A percentile compares a stretch with the other conserved stretches of the same genome.
Evolutionary conservation across 306 rosid genomes (phyloP).

Genomic region (Prunus dulcis): DNA sequence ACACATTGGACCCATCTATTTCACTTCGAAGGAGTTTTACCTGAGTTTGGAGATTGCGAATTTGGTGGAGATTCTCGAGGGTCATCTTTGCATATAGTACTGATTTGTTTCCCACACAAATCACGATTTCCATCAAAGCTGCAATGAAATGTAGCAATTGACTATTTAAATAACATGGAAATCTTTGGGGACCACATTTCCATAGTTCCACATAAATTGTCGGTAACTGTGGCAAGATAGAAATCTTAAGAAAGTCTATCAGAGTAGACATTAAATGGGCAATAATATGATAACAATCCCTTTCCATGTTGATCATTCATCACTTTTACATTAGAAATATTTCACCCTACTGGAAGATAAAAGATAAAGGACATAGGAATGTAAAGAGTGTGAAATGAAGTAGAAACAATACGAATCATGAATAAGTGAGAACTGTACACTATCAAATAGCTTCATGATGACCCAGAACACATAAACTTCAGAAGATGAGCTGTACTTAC

Average conservation of each 20-base stretch:
- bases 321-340: not conserved
- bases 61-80: slow-evolving; percentile 44
- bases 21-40: slow-evolving; percentile 34
- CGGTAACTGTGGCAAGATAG: not conserved
- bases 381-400: not conserved
- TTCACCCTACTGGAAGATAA: not conserved
- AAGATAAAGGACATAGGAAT: not conserved
- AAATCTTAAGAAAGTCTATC: not conserved
- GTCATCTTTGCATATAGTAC: slow-evolving; percentile 63
- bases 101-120: slow-evolving; percentile 76
- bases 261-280: not conserved
- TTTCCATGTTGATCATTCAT: not conserved
- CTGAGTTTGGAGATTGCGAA: slow-evolving; percentile 42
- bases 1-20: slow-evolving; percentile 4
- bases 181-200: not conserved
- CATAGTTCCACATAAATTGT: slow-evolving; percentile 11
- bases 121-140: slow-evolving; percentile 95
- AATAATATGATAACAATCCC: not conserved
- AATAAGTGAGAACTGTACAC: not conserved
- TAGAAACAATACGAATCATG: not conserved
- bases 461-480: slow-evolving; percentile 16
- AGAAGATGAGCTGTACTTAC: slow-evolving; percentile 51
- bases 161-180: not conserved
- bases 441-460: not conserved
- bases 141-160: slow-evolving; percentile 31